These are phyloP conservation scores for Hypoxylon sp. DNA, from an alignment of 2,329 filamentous ascomycete genomes.

Conservation along the genomic window DNA sequence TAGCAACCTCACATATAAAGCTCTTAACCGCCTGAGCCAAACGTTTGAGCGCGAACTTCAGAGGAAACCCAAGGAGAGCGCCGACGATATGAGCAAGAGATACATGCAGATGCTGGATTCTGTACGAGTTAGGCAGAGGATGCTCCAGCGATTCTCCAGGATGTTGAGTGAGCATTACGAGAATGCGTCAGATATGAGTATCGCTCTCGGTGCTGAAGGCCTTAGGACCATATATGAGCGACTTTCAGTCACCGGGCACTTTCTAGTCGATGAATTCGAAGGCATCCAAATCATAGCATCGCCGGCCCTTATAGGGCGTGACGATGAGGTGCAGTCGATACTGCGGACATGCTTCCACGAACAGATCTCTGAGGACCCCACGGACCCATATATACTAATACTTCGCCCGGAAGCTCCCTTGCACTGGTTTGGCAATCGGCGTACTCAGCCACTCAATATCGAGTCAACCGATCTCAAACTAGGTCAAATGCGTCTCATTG, in stretches of 20 bases:
- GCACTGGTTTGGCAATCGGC: slow-evolving; percentile 84
- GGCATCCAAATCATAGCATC: slow-evolving; percentile 89
- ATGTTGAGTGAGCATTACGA: slow-evolving; percentile 95
- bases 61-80: slow-evolving; percentile 84
- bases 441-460: slow-evolving; percentile 79
- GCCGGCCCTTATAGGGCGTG: slow-evolving; percentile 79
- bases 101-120: slow-evolving; percentile 97
- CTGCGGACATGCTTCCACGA: slow-evolving; percentile 77
- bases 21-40: slow-evolving; percentile 85
- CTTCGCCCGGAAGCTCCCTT: slow-evolving; percentile 84
- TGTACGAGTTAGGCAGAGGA: slow-evolving; percentile 93
- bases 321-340: slow-evolving; percentile 87
- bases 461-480: slow-evolving; percentile 87
- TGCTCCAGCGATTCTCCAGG: slow-evolving; percentile 94
- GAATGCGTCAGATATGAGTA: slow-evolving; percentile 95
- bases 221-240: slow-evolving; percentile 85
- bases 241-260: slow-evolving; percentile 85
- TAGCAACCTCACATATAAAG: slow-evolving; percentile 92
- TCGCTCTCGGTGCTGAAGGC: slow-evolving; percentile 77
- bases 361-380: slow-evolving; percentile 76
- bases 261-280: slow-evolving; percentile 85
- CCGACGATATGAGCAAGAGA: slow-evolving; percentile 92
- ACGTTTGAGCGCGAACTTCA: slow-evolving; percentile 95
- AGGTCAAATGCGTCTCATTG: slow-evolving; percentile 88
- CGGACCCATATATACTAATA: slow-evolving; percentile 87